Percentiles rank a stretch among this genome's conserved stretches.
phyloP scores from a whole-genome alignment of 1,284 basidiomycete genomes.

The Tremellales sp. region DNA sequence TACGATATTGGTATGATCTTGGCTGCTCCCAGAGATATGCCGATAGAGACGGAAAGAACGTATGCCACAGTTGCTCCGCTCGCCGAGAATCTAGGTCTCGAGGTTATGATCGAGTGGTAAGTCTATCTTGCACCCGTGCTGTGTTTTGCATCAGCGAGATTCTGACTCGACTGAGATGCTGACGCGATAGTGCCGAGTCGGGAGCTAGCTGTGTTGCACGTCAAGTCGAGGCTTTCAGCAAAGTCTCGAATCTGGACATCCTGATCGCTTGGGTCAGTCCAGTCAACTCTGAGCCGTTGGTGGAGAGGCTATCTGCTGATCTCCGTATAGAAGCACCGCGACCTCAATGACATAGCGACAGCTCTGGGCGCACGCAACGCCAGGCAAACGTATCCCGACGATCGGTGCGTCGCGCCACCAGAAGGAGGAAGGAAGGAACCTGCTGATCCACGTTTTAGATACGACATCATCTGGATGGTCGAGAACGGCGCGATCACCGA shows the following conservation, averaged over 20 bases:
- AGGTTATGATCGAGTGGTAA: slow-evolving; percentile 19
- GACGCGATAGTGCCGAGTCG: slow-evolving; percentile 18
- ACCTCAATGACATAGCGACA: slow-evolving; percentile 23
- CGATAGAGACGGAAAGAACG: slow-evolving; percentile 22
- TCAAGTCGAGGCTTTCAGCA: slow-evolving; percentile 12
- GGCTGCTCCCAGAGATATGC: slow-evolving; percentile 18
- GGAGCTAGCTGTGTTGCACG: slow-evolving; percentile 14
- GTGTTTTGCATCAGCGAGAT: neutral
- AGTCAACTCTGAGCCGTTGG: neutral
- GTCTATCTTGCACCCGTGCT: neutral
- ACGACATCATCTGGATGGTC: slow-evolving; percentile 32
- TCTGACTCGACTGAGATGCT: neutral
- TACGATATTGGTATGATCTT: slow-evolving; percentile 25
- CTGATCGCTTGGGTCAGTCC: slow-evolving; percentile 22
- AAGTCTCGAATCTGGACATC: slow-evolving; percentile 13
- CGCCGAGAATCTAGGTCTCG: slow-evolving; percentile 21
- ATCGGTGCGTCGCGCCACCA: slow-evolving; percentile 13
- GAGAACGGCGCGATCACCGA: slow-evolving; percentile 15
- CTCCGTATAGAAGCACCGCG: slow-evolving; percentile 18
- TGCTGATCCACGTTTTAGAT: slow-evolving; percentile 10
- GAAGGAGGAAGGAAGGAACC: too few relatives aligned
- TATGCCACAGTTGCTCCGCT: slow-evolving; percentile 26
- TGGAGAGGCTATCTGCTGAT: neutral
- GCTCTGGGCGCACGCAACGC: slow-evolving; percentile 24
- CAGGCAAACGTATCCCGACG: slow-evolving; percentile 17